A percentile compares a stretch with the other conserved stretches of the same genome.
Conservation (phyloP, 2,329 filamentous ascomycete species). For the Fusarium coicis region DNA sequence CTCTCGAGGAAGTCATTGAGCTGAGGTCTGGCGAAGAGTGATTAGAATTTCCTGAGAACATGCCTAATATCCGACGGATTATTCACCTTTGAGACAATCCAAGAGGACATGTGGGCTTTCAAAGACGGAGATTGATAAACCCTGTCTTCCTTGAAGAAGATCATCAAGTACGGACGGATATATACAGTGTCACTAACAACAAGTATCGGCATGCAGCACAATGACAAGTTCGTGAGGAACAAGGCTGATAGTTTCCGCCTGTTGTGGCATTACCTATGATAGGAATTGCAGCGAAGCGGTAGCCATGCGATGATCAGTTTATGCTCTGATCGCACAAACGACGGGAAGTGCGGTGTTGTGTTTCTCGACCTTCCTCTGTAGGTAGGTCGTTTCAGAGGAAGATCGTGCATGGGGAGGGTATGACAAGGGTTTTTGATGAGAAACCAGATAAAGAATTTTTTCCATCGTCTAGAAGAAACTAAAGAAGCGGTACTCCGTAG, state of each 20-base stretch:
- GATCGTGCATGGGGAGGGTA: constrained; percentile 15
- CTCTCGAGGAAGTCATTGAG: neutral
- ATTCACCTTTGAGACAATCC: neutral
- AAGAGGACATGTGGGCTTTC: neutral
- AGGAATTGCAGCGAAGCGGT: constrained; percentile 43
- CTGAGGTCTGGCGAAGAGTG: neutral
- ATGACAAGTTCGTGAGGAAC: neutral
- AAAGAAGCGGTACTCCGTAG: neutral
- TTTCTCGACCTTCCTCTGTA: constrained; percentile 30
- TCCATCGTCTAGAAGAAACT: constrained; percentile 4
- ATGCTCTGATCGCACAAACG: constrained; percentile 16
- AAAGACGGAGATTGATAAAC: constrained; percentile 14
- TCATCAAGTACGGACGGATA: constrained; percentile 1
- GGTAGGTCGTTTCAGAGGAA: constrained; percentile 34
- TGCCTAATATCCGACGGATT: neutral
- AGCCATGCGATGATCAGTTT: constrained; percentile 25
- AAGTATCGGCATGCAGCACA: neutral
- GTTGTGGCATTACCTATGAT: constrained; percentile 32
- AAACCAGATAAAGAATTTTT: constrained; percentile 3
- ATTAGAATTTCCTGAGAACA: neutral
- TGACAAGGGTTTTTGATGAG: constrained; percentile 11
- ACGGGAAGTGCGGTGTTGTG: constrained; percentile 27
- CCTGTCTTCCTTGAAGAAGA: constrained; percentile 2
- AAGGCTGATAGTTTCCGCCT: constrained; percentile 29
- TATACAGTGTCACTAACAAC: constrained; percentile 14